Base-by-base conservation (phyloP, 441 rosid genomes). In the Populus tomentosa region DNA sequence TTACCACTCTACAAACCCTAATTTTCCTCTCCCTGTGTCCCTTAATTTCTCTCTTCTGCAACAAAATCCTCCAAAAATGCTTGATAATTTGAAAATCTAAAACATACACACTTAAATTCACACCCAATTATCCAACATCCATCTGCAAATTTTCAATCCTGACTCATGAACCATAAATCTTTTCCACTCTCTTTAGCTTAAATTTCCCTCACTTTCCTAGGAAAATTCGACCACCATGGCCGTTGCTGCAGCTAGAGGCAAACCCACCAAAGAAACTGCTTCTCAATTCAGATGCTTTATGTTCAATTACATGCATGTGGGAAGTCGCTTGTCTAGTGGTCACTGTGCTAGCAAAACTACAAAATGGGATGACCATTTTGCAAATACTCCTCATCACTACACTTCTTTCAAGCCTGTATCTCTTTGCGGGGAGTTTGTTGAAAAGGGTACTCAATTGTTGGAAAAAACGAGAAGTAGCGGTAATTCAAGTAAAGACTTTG, bases 171-270 rank as follows among this genome's bases (percentile, higher is more conserved):
- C 36, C 26, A 35, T 28, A 35, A n/a, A 4, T 38, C 71, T 71
- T 67, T 13, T 71, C 68, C 56, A 46, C 56, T 46, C 56, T 46
- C 23, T 42, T 30, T 36, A 9, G 28, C 59, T 67, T 72, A 26
- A 28, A 14, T 69, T 73, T 74, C 74, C 50, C 72, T 72, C 10
- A 6, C n/a, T 78, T 79, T 71, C 59, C 79, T 56, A 59, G 81
- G 33, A 72, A 69, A 33, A 74, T 42, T 76, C 82, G 82, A 80
- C 72, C 71, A 5, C 86, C 83, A 89, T 91, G 92, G 95, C 92
- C 61, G 91, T 92, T 28, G 92, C 90, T 21, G 93, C 90, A 30
- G 67, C 94, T 77, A 89, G 92, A 87, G 90, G 90, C 69, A 90
- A 81, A 78, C 78, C 92, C 28, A 84, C 90, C 4, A 84, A 86